These are phyloP conservation scores for Chimonanthus praecox DNA, from an alignment of 164 flowering plant genomes.

Conservation along the genomic window DNA sequence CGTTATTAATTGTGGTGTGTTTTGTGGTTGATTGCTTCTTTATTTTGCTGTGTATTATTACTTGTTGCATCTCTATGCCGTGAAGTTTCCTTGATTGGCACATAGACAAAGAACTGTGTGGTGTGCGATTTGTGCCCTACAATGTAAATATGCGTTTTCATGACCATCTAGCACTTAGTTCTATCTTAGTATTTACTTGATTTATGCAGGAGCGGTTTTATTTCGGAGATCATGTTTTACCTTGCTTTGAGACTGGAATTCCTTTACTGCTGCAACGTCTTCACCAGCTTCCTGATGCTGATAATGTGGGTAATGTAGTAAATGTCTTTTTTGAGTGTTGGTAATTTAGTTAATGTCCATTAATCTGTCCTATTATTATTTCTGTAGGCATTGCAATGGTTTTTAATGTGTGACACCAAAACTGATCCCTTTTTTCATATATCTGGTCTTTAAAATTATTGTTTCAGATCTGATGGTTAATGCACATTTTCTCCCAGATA, in stretches of 20 bases:
- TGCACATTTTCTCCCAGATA: slow-evolving; percentile 36
- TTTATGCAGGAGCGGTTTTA: slow-evolving; percentile 81
- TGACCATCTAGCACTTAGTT: background rate
- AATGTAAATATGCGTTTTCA: background rate
- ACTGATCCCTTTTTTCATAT: background rate
- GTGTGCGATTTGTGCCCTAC: background rate
- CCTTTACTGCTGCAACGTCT: slow-evolving; percentile 86
- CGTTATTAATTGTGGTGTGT: no score
- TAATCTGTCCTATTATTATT: background rate
- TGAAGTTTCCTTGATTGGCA: no score
- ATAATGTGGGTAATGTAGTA: slow-evolving; percentile 45
- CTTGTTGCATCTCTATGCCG: no score
- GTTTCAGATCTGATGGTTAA: background rate
- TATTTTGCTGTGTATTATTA: no score
- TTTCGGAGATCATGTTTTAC: slow-evolving; percentile 86
- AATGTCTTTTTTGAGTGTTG: slow-evolving; percentile 36
- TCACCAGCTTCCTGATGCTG: slow-evolving; percentile 73
- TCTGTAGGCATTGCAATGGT: background rate
- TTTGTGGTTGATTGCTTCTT: no score
- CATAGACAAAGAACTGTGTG: no score
- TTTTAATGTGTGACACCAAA: background rate
- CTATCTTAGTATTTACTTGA: background rate
- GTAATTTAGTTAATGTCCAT: slow-evolving; percentile 4
- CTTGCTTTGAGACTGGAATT: slow-evolving; percentile 91
- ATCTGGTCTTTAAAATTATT: background rate